phyloP scores from a whole-genome alignment of 1,284 basidiomycete species.

The Sporisorium sorghi region DNA sequence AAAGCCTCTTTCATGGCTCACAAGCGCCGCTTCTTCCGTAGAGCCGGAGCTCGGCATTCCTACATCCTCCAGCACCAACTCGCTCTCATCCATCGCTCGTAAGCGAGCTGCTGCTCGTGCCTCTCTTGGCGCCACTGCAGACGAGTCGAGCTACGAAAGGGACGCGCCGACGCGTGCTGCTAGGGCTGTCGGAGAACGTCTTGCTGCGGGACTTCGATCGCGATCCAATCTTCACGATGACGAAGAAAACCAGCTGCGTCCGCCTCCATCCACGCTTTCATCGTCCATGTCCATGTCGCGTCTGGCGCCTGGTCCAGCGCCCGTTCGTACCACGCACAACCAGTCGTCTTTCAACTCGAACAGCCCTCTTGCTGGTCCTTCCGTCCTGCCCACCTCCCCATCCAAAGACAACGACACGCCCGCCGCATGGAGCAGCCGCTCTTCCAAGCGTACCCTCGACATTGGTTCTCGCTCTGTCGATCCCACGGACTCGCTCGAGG shows the following conservation, averaged over 20 bases:
- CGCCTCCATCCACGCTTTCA: conserved; percentile 22
- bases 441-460: conserved; percentile 35
- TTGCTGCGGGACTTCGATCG: conserved; percentile 45
- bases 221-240: conserved; percentile 40
- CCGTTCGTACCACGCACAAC: conserved; percentile 13
- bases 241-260: conserved; percentile 41
- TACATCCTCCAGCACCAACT: conserved; percentile 46
- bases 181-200: conserved; percentile 47
- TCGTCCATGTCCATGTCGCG: conserved; percentile 30
- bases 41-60: conserved; percentile 45
- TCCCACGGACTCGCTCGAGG: conserved; percentile 18
- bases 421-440: conserved; percentile 32
- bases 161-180: conserved; percentile 49
- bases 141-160: conserved; percentile 20
- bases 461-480: conserved; percentile 9
- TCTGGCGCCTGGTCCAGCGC: conserved; percentile 27
- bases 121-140: conserved; percentile 9
- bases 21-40: conserved; percentile 26
- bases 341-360: conserved; percentile 16
- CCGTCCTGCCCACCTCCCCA: conserved; percentile 13
- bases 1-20: conserved; percentile 54
- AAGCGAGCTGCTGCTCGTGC: conserved; percentile 39
- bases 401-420: conserved; percentile 19
- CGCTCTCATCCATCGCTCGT: conserved; percentile 46
- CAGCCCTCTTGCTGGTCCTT: conserved; percentile 28